phyloP scores from a whole-genome alignment of 192 early-diverging fungal species.

The Coemansia sp. region DNA sequence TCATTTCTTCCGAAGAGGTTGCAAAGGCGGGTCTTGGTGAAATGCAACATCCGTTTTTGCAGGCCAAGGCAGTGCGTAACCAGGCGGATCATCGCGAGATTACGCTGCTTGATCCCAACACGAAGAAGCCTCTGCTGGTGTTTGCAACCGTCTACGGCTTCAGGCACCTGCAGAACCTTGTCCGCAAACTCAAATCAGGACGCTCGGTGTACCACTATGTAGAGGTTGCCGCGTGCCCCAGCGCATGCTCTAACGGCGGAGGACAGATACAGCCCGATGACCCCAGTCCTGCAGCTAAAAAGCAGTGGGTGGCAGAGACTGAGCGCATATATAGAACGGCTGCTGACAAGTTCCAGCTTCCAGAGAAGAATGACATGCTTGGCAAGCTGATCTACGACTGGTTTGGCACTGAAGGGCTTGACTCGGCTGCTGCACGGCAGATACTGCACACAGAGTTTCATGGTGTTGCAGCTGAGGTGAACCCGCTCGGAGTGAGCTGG shows the following conservation, averaged over 20 bases:
- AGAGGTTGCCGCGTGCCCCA: slow-evolving; percentile 97
- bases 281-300: slow-evolving; percentile 57
- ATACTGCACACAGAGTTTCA: slow-evolving; percentile 86
- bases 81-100: slow-evolving; percentile 75
- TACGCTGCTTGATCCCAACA: slow-evolving; percentile 53
- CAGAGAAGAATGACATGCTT: slow-evolving; percentile 64
- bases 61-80: slow-evolving; percentile 76
- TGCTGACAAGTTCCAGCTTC: slow-evolving; percentile 57
- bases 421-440: slow-evolving; percentile 59
- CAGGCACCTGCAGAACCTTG: slow-evolving; percentile 96
- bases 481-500: slow-evolving; percentile 84
- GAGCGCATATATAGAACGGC: slow-evolving; percentile 68
- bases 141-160: slow-evolving; percentile 95
- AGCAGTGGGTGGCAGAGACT: slow-evolving; percentile 73
- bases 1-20: slow-evolving; percentile 59
- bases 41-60: slow-evolving; percentile 52
- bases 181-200: slow-evolving; percentile 89
- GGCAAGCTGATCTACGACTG: slow-evolving; percentile 76
- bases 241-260: slow-evolving; percentile 97
- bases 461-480: slow-evolving; percentile 72
- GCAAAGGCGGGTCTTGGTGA: slow-evolving; percentile 49
- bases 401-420: slow-evolving; percentile 66
- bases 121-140: slow-evolving; percentile 61
- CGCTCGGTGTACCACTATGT: slow-evolving; percentile 84
- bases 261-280: slow-evolving; percentile 79